Percentiles rank a stretch among this genome's conserved stretches.
phyloP scores from a whole-genome alignment of 2,329 filamentous ascomycete genomes.

The Bimuria novae-zelandiae region DNA sequence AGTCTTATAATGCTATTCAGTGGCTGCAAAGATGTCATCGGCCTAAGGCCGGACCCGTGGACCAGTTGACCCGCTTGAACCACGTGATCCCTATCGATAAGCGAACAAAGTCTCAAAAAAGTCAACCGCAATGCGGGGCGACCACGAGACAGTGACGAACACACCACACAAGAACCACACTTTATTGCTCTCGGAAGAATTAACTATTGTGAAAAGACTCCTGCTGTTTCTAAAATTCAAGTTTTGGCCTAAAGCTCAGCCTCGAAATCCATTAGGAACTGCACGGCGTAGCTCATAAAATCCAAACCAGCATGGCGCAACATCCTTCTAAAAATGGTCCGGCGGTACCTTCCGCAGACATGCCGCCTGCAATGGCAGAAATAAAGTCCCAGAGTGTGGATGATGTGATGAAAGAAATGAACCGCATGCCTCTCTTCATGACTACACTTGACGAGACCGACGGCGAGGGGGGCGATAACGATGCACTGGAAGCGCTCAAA shows the following conservation, averaged over 20 bases:
- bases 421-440: conserved; percentile 89
- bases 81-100: conserved; percentile 10
- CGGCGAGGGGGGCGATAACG: conserved; percentile 71
- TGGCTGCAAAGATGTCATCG: neutral
- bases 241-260: no score
- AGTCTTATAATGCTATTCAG: neutral
- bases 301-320: conserved; percentile 22
- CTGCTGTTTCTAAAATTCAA: neutral
- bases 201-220: neutral
- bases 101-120: neutral
- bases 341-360: conserved; percentile 45
- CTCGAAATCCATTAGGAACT: neutral
- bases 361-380: conserved; percentile 64
- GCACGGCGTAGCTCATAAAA: neutral
- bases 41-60: neutral
- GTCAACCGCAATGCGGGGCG: neutral
- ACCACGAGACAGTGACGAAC: neutral
- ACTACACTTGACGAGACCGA: conserved; percentile 74
- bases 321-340: conserved; percentile 16
- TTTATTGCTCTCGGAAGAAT: neutral
- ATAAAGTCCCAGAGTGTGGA: conserved; percentile 61
- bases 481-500: conserved; percentile 82
- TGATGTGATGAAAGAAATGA: conserved; percentile 67
- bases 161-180: neutral
- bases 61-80: no score